Percentiles rank a stretch among this genome's conserved stretches.
Evolutionary conservation across 2,329 filamentous ascomycete species (phyloP).

Genomic region (Cladosporium sp.): DNA sequence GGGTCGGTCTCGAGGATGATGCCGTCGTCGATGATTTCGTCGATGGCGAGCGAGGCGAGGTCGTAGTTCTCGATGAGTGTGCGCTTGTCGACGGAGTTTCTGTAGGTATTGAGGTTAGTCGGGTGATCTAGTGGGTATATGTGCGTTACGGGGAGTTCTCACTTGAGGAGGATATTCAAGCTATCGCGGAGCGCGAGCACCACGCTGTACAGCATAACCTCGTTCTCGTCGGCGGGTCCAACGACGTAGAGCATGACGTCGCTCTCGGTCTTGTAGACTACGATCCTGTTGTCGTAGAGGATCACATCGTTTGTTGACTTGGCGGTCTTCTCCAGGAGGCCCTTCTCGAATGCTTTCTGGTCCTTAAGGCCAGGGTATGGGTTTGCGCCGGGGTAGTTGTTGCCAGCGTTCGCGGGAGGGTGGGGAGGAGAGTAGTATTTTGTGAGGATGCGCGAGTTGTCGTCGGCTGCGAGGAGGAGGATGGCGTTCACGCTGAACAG

Average conservation of each 20-base stretch:
- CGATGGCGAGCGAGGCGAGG: conserved; percentile 86
- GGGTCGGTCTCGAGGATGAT: conserved; percentile 98
- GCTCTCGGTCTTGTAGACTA: conserved; percentile 97
- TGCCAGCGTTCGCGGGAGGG: conserved; percentile 60
- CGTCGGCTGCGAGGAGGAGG: conserved; percentile 67
- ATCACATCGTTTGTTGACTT: conserved; percentile 97
- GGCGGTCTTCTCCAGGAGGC: conserved; percentile 88
- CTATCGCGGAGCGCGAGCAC: conserved; percentile 88
- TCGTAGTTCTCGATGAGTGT: conserved; percentile 99
- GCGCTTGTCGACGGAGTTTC: conserved; percentile 94
- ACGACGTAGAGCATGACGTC: conserved; percentile 97
- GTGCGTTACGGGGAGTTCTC: conserved; percentile 36
- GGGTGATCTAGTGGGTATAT: conserved; percentile 5
- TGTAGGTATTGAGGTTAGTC: conserved; percentile 43
- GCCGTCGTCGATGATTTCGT: conserved; percentile 93
- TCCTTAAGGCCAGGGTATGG: conserved; percentile 89
- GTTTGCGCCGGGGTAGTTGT: conserved; percentile 65
- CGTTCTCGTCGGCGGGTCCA: conserved; percentile 89
- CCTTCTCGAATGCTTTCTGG: conserved; percentile 96
- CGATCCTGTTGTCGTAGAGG: conserved; percentile 92
- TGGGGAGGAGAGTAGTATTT: conserved; percentile 86
- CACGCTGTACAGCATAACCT: conserved; percentile 91
- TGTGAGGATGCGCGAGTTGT: conserved; percentile 86
- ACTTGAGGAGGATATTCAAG: conserved; percentile 91
- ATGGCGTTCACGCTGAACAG: conserved; percentile 58